These are phyloP conservation scores for Sporobolomyces phaffii DNA, from an alignment of 768 basidiomycete species.

Conservation along the genomic window DNA sequence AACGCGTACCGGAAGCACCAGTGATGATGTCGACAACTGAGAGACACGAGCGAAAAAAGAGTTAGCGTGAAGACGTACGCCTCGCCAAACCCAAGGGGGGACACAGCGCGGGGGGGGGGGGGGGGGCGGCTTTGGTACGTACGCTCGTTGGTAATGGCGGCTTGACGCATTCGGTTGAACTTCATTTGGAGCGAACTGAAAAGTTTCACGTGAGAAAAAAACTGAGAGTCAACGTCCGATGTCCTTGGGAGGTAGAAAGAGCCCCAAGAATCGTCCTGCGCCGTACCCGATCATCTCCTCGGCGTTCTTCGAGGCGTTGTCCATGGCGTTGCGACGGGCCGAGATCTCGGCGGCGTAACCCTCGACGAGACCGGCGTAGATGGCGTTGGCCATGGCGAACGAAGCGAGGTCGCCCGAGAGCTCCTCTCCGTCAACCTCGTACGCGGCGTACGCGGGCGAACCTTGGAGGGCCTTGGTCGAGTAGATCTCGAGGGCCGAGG, in stretches of 20 bases:
- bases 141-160: conserved; percentile 58
- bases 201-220: background rate
- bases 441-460: conserved; percentile 80
- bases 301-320: conserved; percentile 99
- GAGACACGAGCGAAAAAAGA: background rate
- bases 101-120: too few species aligned
- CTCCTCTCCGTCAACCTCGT: conserved; percentile 98
- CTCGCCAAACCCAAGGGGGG: too few species aligned
- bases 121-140: background rate
- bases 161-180: conserved; percentile 43
- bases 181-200: conserved; percentile 8
- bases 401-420: conserved; percentile 86
- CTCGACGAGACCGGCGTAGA: conserved; percentile 89
- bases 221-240: background rate
- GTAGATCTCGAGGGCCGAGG: conserved; percentile 67
- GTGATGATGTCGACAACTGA: conserved; percentile 43
- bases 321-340: conserved; percentile 91
- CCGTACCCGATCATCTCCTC: conserved; percentile 44
- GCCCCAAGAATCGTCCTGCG: conserved; percentile 3
- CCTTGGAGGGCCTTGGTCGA: conserved; percentile 74
- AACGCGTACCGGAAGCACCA: conserved; percentile 34
- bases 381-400: conserved; percentile 91
- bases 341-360: conserved; percentile 77
- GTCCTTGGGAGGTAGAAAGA: too few species aligned
- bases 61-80: background rate